A percentile compares a stretch with the other conserved stretches of the same genome.
These are phyloP conservation scores for Exserohilum rostratum DNA, from an alignment of 2,329 filamentous ascomycete genomes.

Conservation along the genomic window DNA sequence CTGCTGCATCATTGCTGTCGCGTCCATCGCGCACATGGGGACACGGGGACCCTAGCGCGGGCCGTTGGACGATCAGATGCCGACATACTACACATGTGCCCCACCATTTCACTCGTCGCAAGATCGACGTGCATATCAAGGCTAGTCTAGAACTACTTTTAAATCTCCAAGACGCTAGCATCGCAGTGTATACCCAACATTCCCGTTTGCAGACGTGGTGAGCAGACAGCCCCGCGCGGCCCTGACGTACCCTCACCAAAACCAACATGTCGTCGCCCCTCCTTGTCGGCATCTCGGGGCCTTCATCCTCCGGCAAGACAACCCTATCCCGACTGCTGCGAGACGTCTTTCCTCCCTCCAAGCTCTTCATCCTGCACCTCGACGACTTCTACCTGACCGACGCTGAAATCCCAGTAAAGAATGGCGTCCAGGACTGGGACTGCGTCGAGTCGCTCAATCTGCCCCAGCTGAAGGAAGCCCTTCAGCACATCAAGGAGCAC, in stretches of 20 bases:
- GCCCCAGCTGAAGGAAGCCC: constrained; percentile 67
- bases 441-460: constrained; percentile 80
- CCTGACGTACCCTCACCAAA: not conserved
- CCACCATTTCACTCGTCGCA: constrained; percentile 15
- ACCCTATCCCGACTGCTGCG: constrained; percentile 85
- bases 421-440: constrained; percentile 84
- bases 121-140: not conserved
- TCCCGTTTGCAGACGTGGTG: not conserved
- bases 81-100: constrained; percentile 8
- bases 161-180: not conserved
- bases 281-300: constrained; percentile 83
- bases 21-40: constrained; percentile 2
- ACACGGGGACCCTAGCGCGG: constrained; percentile 1
- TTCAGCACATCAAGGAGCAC: constrained; percentile 72
- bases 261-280: constrained; percentile 49
- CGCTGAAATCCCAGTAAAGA: constrained; percentile 62
- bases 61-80: constrained; percentile 14
- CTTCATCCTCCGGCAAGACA: constrained; percentile 93
- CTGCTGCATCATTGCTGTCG: not conserved
- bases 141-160: not conserved
- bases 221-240: not conserved
- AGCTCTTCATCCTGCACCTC: constrained; percentile 83
- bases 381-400: constrained; percentile 95
- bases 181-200: not conserved
- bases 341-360: constrained; percentile 70